A percentile compares a stretch with the other conserved stretches of the same genome.
These are phyloP conservation scores for Myriosclerotinia curreyana DNA, from an alignment of 2,329 filamentous ascomycete species.

Conservation along the genomic window DNA sequence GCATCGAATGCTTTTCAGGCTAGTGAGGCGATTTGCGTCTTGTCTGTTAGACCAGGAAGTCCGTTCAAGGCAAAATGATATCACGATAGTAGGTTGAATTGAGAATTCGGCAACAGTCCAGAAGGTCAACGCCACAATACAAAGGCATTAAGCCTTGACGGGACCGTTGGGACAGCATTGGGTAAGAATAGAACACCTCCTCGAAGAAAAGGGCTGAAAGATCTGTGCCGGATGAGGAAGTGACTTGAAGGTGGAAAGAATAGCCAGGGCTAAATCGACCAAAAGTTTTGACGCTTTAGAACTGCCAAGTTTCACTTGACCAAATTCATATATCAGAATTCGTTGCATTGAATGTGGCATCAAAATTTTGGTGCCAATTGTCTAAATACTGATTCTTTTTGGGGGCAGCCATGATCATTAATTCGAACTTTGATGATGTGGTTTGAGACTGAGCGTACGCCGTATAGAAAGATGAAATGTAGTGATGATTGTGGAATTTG, in stretches of 20 bases:
- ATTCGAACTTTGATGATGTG: neutral
- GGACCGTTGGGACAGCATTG: neutral
- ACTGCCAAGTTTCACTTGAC: neutral
- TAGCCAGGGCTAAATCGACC: neutral
- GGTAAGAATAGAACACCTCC: neutral
- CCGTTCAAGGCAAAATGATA: slow-evolving; percentile 24
- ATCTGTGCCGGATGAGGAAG: slow-evolving; percentile 1
- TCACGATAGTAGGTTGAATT: neutral
- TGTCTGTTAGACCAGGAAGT: slow-evolving; percentile 25
- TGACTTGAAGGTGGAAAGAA: neutral
- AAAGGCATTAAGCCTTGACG: neutral
- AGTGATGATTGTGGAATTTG: neutral
- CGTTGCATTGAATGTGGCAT: neutral
- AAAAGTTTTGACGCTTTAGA: neutral
- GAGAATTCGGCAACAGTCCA: neutral
- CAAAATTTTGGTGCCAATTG: neutral
- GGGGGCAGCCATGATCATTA: neutral
- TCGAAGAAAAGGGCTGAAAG: slow-evolving; percentile 6
- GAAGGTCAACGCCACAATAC: neutral
- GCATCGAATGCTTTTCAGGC: slow-evolving; percentile 32
- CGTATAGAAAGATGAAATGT: neutral
- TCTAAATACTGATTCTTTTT: neutral
- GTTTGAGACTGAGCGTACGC: neutral
- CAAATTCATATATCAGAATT: neutral
- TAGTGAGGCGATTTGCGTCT: slow-evolving; percentile 26